These are phyloP conservation scores for Thielaviopsis ethacetica DNA, from an alignment of 2,329 filamentous ascomycete genomes.

Conservation along the genomic window DNA sequence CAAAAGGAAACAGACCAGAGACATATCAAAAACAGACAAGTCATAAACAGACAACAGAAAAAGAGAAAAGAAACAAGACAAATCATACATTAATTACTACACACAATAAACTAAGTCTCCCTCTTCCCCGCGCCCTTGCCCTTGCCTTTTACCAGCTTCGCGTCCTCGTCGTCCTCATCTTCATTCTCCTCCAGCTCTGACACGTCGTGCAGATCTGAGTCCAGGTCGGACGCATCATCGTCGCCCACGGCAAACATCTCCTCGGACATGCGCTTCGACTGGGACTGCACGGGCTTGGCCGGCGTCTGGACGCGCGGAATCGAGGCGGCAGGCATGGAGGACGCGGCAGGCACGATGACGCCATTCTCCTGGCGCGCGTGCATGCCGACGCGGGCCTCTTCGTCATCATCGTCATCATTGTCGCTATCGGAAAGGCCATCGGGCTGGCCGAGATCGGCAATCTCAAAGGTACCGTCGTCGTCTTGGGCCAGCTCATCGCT, in stretches of 20 bases:
- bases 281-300: constrained; percentile 14
- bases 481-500: constrained; percentile 98
- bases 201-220: constrained; percentile 34
- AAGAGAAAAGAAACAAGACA: neutral
- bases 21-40: neutral
- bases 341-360: constrained; percentile 7
- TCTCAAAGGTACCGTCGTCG: constrained; percentile 88
- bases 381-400: constrained; percentile 23
- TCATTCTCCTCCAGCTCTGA: constrained; percentile 12
- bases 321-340: constrained; percentile 2
- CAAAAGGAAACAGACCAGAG: no score
- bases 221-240: constrained; percentile 60
- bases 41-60: neutral
- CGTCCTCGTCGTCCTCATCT: constrained; percentile 27
- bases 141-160: constrained; percentile 34
- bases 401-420: constrained; percentile 36
- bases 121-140: constrained; percentile 8
- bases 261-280: constrained; percentile 45
- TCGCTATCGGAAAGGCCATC: constrained; percentile 41
- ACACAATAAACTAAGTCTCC: neutral
- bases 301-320: constrained; percentile 9
- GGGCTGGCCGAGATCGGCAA: constrained; percentile 72
- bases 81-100: neutral
- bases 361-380: constrained; percentile 6
- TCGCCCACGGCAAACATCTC: constrained; percentile 93